phyloP scores from a whole-genome alignment of 768 basidiomycete genomes.

The Russula compacta region DNA sequence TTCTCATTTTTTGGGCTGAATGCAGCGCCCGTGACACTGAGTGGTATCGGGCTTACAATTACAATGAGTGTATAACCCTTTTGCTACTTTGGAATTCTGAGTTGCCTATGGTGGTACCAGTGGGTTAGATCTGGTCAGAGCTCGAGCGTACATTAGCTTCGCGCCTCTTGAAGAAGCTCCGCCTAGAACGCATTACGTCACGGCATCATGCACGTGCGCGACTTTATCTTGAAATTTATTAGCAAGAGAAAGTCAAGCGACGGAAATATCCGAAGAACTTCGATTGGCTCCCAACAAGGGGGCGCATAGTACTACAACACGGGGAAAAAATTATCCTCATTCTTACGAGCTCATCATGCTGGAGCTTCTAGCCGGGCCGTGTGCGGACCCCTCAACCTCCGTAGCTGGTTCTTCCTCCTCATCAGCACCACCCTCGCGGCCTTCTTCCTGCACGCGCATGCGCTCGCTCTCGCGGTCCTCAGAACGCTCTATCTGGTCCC shows the following conservation, averaged over 20 bases:
- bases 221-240: too few species aligned
- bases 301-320: too few species aligned
- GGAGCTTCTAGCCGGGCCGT: conserved; percentile 13
- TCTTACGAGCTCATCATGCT: conserved; percentile 12
- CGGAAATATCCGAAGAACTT: neutral
- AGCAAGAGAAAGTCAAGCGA: neutral
- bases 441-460: conserved; percentile 17
- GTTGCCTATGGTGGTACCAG: too few species aligned
- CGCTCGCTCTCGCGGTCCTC: conserved; percentile 33
- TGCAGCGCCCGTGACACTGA: neutral
- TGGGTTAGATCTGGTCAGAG: too few species aligned
- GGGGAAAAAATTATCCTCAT: neutral
- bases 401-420: conserved; percentile 13
- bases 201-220: too few species aligned
- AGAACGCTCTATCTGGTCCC: conserved; percentile 64
- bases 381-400: conserved; percentile 15
- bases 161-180: too few species aligned
- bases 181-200: too few species aligned
- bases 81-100: too few species aligned
- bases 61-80: too few species aligned
- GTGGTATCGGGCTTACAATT: too few species aligned
- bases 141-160: too few species aligned
- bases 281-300: neutral
- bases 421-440: conserved; percentile 8
- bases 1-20: neutral